Evolutionary conservation across 2,329 filamentous ascomycete species (phyloP).

Genomic region (Ophiocordyceps camponoti-rufipedis): DNA sequence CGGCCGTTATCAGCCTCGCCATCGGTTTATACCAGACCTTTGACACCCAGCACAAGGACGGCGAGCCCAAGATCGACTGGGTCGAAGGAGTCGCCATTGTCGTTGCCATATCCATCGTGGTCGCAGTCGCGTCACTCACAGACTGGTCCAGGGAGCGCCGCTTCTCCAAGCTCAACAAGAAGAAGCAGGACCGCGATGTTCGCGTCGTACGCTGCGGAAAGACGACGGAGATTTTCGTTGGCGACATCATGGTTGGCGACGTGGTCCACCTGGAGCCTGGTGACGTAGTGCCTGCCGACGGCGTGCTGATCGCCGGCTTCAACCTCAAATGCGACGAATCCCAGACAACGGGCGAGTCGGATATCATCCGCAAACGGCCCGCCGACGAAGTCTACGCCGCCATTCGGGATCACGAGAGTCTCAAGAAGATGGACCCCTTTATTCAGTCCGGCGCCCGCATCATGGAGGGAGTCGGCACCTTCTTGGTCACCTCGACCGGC

Average conservation of each 20-base stretch:
- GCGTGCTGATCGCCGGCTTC: conserved; percentile 40
- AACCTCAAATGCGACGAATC: conserved; percentile 51
- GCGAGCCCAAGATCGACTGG: conserved; percentile 50
- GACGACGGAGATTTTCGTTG: conserved; percentile 48
- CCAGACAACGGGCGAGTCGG: conserved; percentile 59
- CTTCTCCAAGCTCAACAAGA: conserved; percentile 63
- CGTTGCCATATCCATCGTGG: conserved; percentile 57
- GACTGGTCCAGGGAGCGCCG: conserved; percentile 72
- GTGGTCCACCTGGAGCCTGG: conserved; percentile 56
- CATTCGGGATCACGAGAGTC: conserved; percentile 40
- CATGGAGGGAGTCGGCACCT: conserved; percentile 56
- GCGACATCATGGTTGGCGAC: conserved; percentile 57
- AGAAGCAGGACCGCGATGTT: conserved; percentile 58
- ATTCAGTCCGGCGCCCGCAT: conserved; percentile 67
- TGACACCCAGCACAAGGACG: conserved; percentile 32
- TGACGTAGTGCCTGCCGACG: conserved; percentile 53
- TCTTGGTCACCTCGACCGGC: conserved; percentile 58
- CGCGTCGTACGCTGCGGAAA: conserved; percentile 62
- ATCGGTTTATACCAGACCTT: conserved; percentile 60
- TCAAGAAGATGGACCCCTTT: conserved; percentile 58
- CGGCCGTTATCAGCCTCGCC: conserved; percentile 52
- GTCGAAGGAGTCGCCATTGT: conserved; percentile 69
- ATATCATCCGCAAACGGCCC: conserved; percentile 46
- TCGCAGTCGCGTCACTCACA: conserved; percentile 56
- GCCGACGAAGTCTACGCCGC: conserved; percentile 40